These are phyloP conservation scores for Phalaenopsis hybrid DNA, from an alignment of 116 monocot genomes.

Conservation along the genomic window DNA sequence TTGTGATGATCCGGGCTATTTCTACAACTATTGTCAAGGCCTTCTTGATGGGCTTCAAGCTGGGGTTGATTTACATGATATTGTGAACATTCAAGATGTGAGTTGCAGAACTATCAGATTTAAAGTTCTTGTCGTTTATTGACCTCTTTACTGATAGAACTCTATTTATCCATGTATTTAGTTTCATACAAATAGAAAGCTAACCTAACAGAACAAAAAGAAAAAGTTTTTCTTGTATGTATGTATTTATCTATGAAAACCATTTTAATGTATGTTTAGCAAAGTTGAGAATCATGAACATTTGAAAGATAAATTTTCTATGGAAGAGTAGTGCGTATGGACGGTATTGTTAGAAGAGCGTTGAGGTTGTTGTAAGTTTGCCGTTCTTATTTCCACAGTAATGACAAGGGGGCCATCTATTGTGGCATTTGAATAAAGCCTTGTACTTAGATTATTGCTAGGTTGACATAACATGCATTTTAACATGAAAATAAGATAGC, in stretches of 20 bases:
- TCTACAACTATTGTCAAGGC: constrained; percentile 75
- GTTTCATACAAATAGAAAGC: neutral
- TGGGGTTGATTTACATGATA: constrained; percentile 58
- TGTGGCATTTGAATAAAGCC: neutral
- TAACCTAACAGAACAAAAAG: neutral
- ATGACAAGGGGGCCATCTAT: neutral
- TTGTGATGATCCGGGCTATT: constrained; percentile 91
- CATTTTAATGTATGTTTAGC: too few species aligned
- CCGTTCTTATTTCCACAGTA: too few species aligned
- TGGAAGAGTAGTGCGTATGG: neutral
- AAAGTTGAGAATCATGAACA: neutral
- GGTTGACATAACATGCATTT: neutral
- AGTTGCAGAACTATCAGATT: constrained; percentile 15
- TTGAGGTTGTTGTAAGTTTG: too few species aligned
- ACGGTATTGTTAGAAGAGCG: too few species aligned
- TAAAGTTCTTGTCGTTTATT: neutral
- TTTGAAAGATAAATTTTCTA: neutral
- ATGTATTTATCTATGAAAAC: too few species aligned
- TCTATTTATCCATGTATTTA: neutral
- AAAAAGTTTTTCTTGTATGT: neutral
- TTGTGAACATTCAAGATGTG: constrained; percentile 74
- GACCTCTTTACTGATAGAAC: neutral
- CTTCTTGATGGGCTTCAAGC: constrained; percentile 91
- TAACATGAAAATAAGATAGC: neutral
- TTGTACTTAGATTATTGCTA: neutral